Evolutionary conservation across 2,329 filamentous ascomycete genomes (phyloP).

Genomic region (Aspergillus uvarum): DNA sequence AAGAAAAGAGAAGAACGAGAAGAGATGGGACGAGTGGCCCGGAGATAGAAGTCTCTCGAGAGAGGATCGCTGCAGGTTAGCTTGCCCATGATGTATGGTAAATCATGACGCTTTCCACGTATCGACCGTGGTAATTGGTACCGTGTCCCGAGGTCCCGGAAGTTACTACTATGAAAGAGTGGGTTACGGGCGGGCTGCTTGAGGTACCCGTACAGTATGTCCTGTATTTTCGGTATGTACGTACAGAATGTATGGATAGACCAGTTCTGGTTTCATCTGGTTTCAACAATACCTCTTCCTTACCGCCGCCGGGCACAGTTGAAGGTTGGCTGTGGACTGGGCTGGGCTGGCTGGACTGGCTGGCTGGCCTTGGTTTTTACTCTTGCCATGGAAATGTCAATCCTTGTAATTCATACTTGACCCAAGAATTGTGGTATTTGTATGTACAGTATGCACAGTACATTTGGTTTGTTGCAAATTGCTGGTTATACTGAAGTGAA

Average conservation of each 20-base stretch:
- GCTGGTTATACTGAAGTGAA: background rate
- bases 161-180: background rate
- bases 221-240: background rate
- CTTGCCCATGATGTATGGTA: constrained; percentile 23
- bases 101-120: constrained; percentile 22
- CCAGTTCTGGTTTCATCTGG: constrained; percentile 19
- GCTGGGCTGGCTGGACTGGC: constrained; percentile 8
- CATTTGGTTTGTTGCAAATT: background rate
- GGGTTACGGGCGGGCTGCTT: constrained; percentile 1
- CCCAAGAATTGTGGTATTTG: background rate
- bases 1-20: constrained; percentile 33
- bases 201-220: constrained; percentile 6
- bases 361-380: background rate
- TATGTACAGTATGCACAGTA: background rate
- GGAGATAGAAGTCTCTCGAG: constrained; percentile 28
- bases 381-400: background rate
- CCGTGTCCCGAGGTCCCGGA: constrained; percentile 9
- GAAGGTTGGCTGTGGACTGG: background rate
- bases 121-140: constrained; percentile 14
- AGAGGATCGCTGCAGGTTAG: constrained; percentile 24
- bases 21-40: constrained; percentile 27
- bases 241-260: constrained; percentile 11
- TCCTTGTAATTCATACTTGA: background rate
- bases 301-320: background rate
- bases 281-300: constrained; percentile 16